These are phyloP conservation scores for Vinca minor DNA, from an alignment of 257 asterid genomes.

Conservation along the genomic window DNA sequence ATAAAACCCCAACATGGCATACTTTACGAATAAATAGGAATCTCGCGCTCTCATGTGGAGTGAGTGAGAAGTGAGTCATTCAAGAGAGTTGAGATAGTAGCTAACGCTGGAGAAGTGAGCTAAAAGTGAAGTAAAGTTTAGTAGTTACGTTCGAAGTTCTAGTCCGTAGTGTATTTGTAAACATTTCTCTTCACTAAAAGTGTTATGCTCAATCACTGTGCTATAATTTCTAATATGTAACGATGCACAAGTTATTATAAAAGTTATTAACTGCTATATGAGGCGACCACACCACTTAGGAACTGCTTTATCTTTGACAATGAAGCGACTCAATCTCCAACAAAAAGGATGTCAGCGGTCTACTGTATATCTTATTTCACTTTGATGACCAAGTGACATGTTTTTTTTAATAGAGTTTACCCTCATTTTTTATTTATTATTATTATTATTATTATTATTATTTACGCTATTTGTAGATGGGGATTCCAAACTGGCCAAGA, in stretches of 20 bases:
- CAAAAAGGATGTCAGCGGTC: neutral
- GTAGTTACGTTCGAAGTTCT: neutral
- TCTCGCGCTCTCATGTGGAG: neutral
- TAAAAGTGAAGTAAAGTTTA: neutral
- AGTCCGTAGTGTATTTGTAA: neutral
- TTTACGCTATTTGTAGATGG: conserved; percentile 25
- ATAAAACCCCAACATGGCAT: too few relatives aligned
- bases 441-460: too few relatives aligned
- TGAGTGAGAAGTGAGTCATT: neutral
- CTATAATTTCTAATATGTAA: neutral
- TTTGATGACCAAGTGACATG: neutral
- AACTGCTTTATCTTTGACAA: neutral
- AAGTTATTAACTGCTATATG: neutral
- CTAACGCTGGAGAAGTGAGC: neutral
- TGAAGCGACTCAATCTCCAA: neutral
- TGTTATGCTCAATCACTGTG: neutral
- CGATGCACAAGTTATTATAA: neutral
- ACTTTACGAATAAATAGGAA: too few relatives aligned
- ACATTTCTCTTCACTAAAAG: neutral
- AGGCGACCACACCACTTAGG: neutral
- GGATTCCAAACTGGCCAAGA: conserved; percentile 26
- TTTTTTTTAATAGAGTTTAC: neutral
- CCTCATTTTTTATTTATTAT: neutral
- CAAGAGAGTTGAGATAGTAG: neutral
- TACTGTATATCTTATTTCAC: neutral